Evolutionary conservation across 1,284 basidiomycete genomes (phyloP), one percentile per base, ranked within the genome.

Genomic region (Filobasidium uniguttulatum): DNA sequence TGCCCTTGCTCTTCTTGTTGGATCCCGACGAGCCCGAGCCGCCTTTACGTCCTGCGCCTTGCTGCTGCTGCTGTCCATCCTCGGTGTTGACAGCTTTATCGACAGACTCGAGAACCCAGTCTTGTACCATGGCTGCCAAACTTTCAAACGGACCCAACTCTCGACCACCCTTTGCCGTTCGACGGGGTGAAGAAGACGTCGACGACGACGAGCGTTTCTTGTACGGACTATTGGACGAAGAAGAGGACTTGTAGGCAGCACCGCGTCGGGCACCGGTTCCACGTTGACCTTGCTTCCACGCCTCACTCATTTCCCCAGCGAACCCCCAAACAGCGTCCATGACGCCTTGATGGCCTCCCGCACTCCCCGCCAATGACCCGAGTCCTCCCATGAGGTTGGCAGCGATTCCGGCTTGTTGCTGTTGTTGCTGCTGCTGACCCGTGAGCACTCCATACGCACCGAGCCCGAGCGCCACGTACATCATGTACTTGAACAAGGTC

Each of bases 101-200:
- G 37, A 53, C 15, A 19, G 56, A 53, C 9, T 49, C 47, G 36
- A 54, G 52, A 49, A 55, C 49, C 56, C 56, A 51, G 20, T 50
- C 41, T 40, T 55, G 44, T 35, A 52, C 53, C 38, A 53, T 54
- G 22, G 44, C 49, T 9, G 49, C 46, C 22, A 50, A 38, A 19
- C 48, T 34, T 17, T 44, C 33, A 22, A n/a, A n/a, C n/a, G n/a
- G n/a, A n/a, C n/a, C n/a, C n/a, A n/a, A n/a, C n/a, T n/a, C n/a
- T n/a, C n/a, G n/a, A n/a, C 38, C 45, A 14, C 25, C 47, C 17
- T 25, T 23, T 12, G 34, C 45, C n/a, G 20, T 43, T 17, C 5
- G 20, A 14, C 33, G 44, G 22, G n/a, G 25, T 10, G 0, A 41
- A 28, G 43, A 10, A 26, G n/a, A 33, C 33, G 2, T 46, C 19